Percentiles rank a stretch among this genome's conserved stretches.
Conservation (phyloP, 2,329 filamentous ascomycete species). For the Monosporascus sp. region DNA sequence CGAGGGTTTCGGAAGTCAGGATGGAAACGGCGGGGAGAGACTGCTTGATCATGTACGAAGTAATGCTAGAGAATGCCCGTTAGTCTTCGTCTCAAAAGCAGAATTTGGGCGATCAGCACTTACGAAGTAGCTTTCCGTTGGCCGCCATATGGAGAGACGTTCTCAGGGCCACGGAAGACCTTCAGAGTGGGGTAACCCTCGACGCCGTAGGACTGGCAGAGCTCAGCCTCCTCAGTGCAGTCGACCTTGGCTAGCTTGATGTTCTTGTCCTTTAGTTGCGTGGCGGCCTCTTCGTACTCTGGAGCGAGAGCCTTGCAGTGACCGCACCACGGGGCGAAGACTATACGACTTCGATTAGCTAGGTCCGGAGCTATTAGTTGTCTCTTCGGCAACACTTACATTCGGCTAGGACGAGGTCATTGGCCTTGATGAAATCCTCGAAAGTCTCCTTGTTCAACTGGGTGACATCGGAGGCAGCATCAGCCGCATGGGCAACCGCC, state of each 20-base stretch:
- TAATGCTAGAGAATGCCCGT: slow-evolving; percentile 41
- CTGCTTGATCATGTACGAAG: slow-evolving; percentile 97
- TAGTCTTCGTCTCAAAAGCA: slow-evolving; percentile 6
- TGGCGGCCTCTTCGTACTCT: slow-evolving; percentile 85
- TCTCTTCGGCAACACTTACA: slow-evolving; percentile 53
- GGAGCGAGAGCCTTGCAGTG: slow-evolving; percentile 98
- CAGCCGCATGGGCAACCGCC: slow-evolving; percentile 55
- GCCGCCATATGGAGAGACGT: slow-evolving; percentile 77
- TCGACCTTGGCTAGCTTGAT: slow-evolving; percentile 84
- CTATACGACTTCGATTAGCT: slow-evolving; percentile 33
- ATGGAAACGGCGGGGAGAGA: slow-evolving; percentile 85
- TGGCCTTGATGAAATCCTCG: slow-evolving; percentile 75
- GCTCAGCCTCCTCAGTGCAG: slow-evolving; percentile 89
- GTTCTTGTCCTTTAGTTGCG: slow-evolving; percentile 79
- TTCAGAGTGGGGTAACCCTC: slow-evolving; percentile 99
- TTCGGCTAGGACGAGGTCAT: slow-evolving; percentile 89
- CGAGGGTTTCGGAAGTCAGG: slow-evolving; percentile 75
- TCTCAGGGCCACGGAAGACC: slow-evolving; percentile 90
- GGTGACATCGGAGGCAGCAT: slow-evolving; percentile 71
- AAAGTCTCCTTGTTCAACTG: slow-evolving; percentile 85
- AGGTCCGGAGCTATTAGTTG: neutral
- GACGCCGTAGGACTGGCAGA: slow-evolving; percentile 85
- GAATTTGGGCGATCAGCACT: slow-evolving; percentile 25
- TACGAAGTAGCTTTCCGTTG: slow-evolving; percentile 79
- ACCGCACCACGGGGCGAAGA: slow-evolving; percentile 95